Evolutionary conservation across 805 yeast genomes (phyloP), one percentile per base, ranked within the genome.

Genomic region (Candida railenensis): DNA sequence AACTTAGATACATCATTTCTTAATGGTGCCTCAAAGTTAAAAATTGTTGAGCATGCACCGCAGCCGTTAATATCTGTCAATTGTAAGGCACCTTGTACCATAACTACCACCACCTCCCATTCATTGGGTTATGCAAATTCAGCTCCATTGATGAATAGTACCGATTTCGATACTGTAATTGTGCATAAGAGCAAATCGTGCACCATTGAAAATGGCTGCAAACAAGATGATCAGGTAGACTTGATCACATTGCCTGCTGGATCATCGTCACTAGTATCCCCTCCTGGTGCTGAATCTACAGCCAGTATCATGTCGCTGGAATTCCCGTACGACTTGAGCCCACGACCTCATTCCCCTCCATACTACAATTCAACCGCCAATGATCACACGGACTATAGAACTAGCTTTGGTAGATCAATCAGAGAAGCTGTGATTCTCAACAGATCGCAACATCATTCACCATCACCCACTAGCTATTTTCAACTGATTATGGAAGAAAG

Each of bases 401-500:
- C 19, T 5, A 34, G 8, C 21, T 32, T n/a, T 5, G 33, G 34
- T 16, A 28, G 34, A 16, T 34, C 42, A 32, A 11, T 37, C 22
- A 18, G 40, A n/a, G 37, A 34, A 15, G 12, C 37, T 5, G 37
- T 34, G 11, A 34, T 12, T 18, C 14, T 15, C 5, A 34, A 34
- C 37, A 5, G 30, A 33, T 8, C 32, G 32, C 12, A 12, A 8
- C 12, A 28, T 28, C 12, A 8, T 15, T 14, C 7, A 15, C 36
- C 36, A 33, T 7, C 36, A 7, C 18, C 36, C 40, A 39, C 30
- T 12, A 40, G 21, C 43, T 41, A 46, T 25, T 62, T 65, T 40
- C 56, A 53, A 18, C 58, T 57, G 3, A 56, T 50, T 33, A 57
- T 65, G 58, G 71, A 67, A 46, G 66, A 63, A 8, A 46, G 71